Evolutionary conservation across 2,329 filamentous ascomycete species (phyloP).

Genomic region (Pseudogymnoascus sp.): DNA sequence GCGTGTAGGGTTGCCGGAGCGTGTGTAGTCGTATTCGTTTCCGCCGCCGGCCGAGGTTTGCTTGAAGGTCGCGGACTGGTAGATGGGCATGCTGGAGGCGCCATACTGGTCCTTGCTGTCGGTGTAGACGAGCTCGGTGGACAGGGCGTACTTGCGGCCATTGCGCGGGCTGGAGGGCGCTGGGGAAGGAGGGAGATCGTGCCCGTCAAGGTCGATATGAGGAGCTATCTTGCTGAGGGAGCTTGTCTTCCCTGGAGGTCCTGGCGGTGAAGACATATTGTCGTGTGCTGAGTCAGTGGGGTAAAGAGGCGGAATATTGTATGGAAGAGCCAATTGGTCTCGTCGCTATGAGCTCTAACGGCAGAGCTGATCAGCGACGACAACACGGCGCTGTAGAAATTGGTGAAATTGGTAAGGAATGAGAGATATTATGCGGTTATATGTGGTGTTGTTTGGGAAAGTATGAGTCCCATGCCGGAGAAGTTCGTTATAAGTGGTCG

Average conservation of each 20-base stretch:
- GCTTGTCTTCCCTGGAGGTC: conserved; percentile 19
- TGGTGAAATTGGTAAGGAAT: neutral
- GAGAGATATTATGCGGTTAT: neutral
- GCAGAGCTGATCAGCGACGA: conserved; percentile 7
- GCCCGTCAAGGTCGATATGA: conserved; percentile 70
- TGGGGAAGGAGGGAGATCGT: conserved; percentile 82
- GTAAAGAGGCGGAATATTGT: neutral
- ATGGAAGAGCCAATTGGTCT: conserved; percentile 1
- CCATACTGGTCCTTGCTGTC: conserved; percentile 97
- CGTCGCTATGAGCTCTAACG: conserved; percentile 5
- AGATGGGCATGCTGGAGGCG: conserved; percentile 91
- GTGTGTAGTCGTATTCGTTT: conserved; percentile 93
- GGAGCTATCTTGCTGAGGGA: conserved; percentile 23
- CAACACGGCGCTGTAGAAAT: neutral
- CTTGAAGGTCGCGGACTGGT: conserved; percentile 98
- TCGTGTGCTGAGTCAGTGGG: conserved; percentile 8
- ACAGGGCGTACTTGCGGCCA: conserved; percentile 83
- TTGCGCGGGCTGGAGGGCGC: conserved; percentile 84
- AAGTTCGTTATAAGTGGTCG: conserved; percentile 4
- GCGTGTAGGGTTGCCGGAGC: conserved; percentile 91
- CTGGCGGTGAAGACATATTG: conserved; percentile 29
- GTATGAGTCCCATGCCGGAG: neutral
- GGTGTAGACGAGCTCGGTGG: conserved; percentile 93
- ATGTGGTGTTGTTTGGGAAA: neutral
- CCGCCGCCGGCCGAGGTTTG: conserved; percentile 73